A percentile compares a stretch with the other conserved stretches of the same genome.
These are phyloP conservation scores for Diversispora epigaea DNA, from an alignment of 192 early-diverging fungal species.

Conservation along the genomic window DNA sequence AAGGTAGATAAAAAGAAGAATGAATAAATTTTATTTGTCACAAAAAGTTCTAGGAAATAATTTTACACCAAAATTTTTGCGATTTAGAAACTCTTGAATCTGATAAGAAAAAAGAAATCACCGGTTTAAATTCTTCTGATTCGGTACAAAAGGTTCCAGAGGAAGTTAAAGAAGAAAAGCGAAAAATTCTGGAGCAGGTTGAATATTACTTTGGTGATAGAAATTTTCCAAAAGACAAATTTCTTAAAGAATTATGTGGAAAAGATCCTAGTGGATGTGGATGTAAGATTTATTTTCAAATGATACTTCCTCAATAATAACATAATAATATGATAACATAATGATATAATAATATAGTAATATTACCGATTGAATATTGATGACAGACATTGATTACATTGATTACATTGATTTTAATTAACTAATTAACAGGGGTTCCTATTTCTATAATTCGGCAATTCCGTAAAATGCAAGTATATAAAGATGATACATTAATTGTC, in stretches of 20 bases:
- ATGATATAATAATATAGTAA: no score
- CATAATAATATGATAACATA: neutral
- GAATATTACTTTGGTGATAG: constrained; percentile 66
- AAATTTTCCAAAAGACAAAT: constrained; percentile 60
- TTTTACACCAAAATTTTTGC: no score
- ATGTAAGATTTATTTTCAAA: constrained; percentile 14
- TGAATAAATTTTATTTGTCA: no score
- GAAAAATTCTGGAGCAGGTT: constrained; percentile 59
- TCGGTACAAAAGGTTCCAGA: neutral
- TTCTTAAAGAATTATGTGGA: constrained; percentile 43
- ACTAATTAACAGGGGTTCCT: constrained; percentile 43
- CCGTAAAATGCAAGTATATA: constrained; percentile 58
- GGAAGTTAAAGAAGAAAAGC: constrained; percentile 34
- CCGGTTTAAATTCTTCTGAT: neutral
- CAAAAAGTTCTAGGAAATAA: no score
- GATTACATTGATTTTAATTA: neutral
- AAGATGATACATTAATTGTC: constrained; percentile 45
- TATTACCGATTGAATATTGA: no score
- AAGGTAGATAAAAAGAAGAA: no score
- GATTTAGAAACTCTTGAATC: no score
- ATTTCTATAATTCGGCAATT: constrained; percentile 52
- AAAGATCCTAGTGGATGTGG: constrained; percentile 54
- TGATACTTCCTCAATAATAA: neutral
- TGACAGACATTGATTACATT: no score
- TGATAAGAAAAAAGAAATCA: no score